Base-by-base conservation (phyloP, 2,329 filamentous ascomycete genomes). In the Fusarium nanum region DNA sequence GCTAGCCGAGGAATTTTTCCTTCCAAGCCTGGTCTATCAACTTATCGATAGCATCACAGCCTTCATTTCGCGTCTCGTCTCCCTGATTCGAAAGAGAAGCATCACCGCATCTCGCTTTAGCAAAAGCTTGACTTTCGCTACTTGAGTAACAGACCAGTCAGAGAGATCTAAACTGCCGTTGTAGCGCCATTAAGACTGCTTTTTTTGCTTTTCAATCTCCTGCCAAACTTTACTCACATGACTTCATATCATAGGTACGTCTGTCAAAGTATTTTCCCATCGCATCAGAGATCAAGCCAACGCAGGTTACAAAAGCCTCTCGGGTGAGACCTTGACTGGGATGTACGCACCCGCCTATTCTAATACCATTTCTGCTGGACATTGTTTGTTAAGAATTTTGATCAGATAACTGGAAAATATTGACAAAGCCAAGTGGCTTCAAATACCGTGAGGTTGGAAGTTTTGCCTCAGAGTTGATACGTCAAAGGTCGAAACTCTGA, bases 11-110 rank as follows among this genome's bases (percentile, higher is more conserved):
- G 56, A 55, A 57, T 67, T 70, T 70, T 70, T 37, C 34, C 55
- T 54, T 23, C 34, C 44, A 64, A 53, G 28, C 52, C 40, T 40
- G 45, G 42, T 44, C 63, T 56, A 53, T 52, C 47, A 47, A 67
- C 57, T 68, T 70, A 70, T 70, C 55, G 64, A 70, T 71, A 70
- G 20, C 68, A 68, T 71, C 67, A 70, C 68, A 64, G 55, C 67
- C 55, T 71, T 68, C 67, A 71, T 55, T 60, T 70, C 44, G 48
- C 64, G 63, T 67, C 67, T 64, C 67, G 58, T 67, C 64, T 60
- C 44, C 55, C 47, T 56, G 40, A 30, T 41, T 44, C 53, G 23
- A 37, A 54, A 23, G 40, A 55, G 49, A 47, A 56, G 28, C 25
- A 48, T 53, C 49, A 37, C 48, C 30, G 48, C 45, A 54, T 55